Base-by-base conservation (phyloP, 2,329 filamentous ascomycete species). In the Pseudogymnoascus sp. region DNA sequence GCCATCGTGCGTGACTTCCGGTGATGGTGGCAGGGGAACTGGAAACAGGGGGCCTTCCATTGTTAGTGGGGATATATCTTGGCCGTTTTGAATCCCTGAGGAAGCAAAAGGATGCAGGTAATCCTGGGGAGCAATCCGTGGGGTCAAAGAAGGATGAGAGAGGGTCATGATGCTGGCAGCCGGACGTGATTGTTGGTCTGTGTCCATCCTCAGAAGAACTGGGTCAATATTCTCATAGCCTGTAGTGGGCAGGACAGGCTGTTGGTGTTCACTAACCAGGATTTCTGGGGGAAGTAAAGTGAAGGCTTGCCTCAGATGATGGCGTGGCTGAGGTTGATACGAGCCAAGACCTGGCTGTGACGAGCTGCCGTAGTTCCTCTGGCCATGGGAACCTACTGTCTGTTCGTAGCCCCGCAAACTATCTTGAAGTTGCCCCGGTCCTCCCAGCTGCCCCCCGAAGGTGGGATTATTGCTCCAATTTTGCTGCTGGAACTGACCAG, bases 211-310 rank as follows among this genome's bases (percentile, higher is more conserved):
- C n/a, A 54, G 25, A 3, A 54, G 5, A 7, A 25, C 25, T 32
- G 43, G 43, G 43, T 54, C 43, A 32, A 54, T 54, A 54, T 54
- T 54, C 28, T 54, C 28, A 18, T 54, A 54, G 4, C 43, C 25
- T 1, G 43, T 18, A 18, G 2, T 3, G 30, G 25, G n/a, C 5
- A 18, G 6, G 18, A 2, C n/a, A 18, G 8, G 9, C 43, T 32
- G 43, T 9, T 32, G 25, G 25, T 2, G n/a, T 54, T 14, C 43
- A 12, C 12, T 25, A 3, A 25, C 5, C 1, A 54, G 25, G 6
- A 18, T 12, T 14, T 14, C 9, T 7, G 18, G 43, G 18, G 43
- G n/a, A 11, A 18, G 25, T 6, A 1, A 2, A 18, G 6, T 6
- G 43, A 54, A 18, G 25, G 43, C n/a, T 32, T 32, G 25, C 2